A percentile compares a stretch with the other conserved stretches of the same genome.
These are phyloP conservation scores for Arthrobotrys megalospora DNA, from an alignment of 2,329 filamentous ascomycete genomes.

Conservation along the genomic window DNA sequence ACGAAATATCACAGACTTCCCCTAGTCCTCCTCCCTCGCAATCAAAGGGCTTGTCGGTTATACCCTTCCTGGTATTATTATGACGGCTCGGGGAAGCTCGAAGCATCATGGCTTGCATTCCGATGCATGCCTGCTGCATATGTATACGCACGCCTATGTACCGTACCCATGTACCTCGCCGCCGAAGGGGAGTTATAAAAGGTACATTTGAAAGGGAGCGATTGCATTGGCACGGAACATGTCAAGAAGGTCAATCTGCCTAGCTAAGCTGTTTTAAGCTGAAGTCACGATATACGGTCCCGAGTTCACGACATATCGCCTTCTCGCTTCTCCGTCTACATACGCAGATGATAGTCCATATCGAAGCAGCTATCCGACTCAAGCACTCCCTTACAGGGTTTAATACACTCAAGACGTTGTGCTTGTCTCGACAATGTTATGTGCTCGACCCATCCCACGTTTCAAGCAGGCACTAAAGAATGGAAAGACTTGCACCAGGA, in stretches of 20 bases:
- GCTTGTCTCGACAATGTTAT: constrained; percentile 15
- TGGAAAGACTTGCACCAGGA: constrained; percentile 36
- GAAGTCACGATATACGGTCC: constrained; percentile 57
- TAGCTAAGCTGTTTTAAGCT: constrained; percentile 48
- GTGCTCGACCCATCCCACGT: constrained; percentile 33
- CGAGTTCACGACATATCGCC: constrained; percentile 46
- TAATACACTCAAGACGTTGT: constrained; percentile 10
- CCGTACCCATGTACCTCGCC: constrained; percentile 25
- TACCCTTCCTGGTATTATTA: constrained; percentile 36
- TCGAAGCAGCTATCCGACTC: constrained; percentile 10
- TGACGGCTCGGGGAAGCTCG: constrained; percentile 59
- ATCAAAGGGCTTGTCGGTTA: constrained; percentile 9
- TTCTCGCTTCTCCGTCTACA: constrained; percentile 27
- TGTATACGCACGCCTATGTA: constrained; percentile 33
- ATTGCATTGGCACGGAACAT: constrained; percentile 30
- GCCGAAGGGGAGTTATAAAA: constrained; percentile 14
- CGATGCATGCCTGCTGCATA: constrained; percentile 57
- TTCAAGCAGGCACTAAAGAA: constrained; percentile 40
- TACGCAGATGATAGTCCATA: constrained; percentile 2
- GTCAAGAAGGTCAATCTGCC: constrained; percentile 5
- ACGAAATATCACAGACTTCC: constrained; percentile 19
- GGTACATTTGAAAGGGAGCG: constrained; percentile 26
- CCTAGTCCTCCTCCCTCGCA: constrained; percentile 3
- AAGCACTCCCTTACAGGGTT: constrained; percentile 5
- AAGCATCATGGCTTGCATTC: constrained; percentile 59